Percentiles rank a stretch among this genome's conserved stretches.
phyloP scores from a whole-genome alignment of 1,284 basidiomycete species.

The Malassezia brasiliensis region DNA sequence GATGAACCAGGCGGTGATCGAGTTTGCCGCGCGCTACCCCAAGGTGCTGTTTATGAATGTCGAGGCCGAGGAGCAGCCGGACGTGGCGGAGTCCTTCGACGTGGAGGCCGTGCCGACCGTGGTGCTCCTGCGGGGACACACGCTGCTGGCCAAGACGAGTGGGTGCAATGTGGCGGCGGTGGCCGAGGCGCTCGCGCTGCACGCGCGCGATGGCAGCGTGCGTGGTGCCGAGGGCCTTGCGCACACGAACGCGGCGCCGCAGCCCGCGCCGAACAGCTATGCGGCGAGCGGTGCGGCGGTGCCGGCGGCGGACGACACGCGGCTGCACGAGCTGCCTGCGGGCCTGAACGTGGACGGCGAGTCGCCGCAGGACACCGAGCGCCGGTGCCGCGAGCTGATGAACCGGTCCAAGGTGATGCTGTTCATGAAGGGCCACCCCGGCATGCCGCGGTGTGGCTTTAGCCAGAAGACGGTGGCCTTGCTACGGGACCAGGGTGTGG shows the following conservation, averaged over 20 bases:
- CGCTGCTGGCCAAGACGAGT: slow-evolving; percentile 66
- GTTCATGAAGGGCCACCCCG: slow-evolving; percentile 95
- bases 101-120: slow-evolving; percentile 82
- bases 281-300: slow-evolving; percentile 18
- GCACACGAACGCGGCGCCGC: slow-evolving; percentile 30
- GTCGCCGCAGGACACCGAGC: slow-evolving; percentile 59
- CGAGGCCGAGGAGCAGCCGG: slow-evolving; percentile 75
- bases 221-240: slow-evolving; percentile 29
- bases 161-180: slow-evolving; percentile 72
- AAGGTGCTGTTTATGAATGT: slow-evolving; percentile 61
- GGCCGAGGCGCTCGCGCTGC: slow-evolving; percentile 57
- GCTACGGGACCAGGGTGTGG: slow-evolving; percentile 57
- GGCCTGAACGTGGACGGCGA: slow-evolving; percentile 50
- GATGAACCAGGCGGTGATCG: slow-evolving; percentile 43
- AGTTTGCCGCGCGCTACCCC: slow-evolving; percentile 63
- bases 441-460: slow-evolving; percentile 64
- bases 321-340: slow-evolving; percentile 20
- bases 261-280: slow-evolving; percentile 29
- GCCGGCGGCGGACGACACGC: slow-evolving; percentile 1
- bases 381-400: slow-evolving; percentile 61
- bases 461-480: slow-evolving; percentile 62
- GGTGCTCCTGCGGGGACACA: slow-evolving; percentile 77
- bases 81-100: slow-evolving; percentile 88
- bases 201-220: slow-evolving; percentile 47
- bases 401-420: slow-evolving; percentile 62